Conservation (phyloP, 768 basidiomycete genomes). For the Tulasnella sp. region DNA sequence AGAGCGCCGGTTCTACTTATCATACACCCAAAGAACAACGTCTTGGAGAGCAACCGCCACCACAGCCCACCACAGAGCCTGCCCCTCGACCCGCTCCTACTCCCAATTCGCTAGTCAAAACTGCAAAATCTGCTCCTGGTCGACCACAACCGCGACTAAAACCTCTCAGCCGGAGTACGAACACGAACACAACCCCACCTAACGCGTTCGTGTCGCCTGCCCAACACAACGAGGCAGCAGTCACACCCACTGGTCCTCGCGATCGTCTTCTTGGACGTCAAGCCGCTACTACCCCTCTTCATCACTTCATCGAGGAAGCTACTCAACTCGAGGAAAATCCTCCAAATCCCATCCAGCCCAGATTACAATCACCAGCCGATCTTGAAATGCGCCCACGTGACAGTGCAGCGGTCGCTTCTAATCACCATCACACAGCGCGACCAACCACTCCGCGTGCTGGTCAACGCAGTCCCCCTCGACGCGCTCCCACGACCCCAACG, state of each 20-base stretch:
- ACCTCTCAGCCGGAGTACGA: neutral
- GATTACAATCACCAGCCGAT: neutral
- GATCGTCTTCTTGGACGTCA: neutral
- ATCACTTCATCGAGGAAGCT: neutral
- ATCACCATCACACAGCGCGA: no score
- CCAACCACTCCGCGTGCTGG: no score
- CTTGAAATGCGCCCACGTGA: neutral
- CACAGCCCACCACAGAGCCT: no score
- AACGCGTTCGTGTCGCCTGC: neutral
- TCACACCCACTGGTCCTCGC: neutral
- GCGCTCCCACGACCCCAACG: conserved; percentile 7
- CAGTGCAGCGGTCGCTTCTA: no score
- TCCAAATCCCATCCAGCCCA: neutral
- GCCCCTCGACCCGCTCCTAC: no score
- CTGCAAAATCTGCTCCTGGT: no score
- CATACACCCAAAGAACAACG: no score
- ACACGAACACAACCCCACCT: neutral
- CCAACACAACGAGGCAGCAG: neutral
- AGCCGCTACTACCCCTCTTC: neutral
- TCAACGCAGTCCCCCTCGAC: neutral
- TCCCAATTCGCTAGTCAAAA: no score
- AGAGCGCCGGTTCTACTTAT: no score
- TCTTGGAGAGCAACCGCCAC: no score
- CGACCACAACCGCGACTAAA: neutral
- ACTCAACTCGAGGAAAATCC: neutral